Base-by-base conservation (phyloP, 495 filamentous ascomycete genomes). In the Coniosporium apollinis region DNA sequence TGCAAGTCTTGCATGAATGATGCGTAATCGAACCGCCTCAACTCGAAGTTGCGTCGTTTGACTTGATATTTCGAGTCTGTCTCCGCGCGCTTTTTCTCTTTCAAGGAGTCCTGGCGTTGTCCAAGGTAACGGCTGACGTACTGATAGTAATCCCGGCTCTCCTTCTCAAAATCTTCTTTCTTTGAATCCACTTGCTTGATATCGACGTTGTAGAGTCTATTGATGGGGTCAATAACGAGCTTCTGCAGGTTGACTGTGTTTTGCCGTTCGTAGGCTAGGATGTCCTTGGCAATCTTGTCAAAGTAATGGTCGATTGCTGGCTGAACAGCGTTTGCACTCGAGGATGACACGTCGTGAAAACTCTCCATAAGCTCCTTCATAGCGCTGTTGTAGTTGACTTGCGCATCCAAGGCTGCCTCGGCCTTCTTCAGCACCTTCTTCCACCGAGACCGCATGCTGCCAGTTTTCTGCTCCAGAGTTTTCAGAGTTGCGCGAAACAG, bases 1-100 rank as follows among this genome's bases (percentile, higher is more conserved):
- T 94, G 89, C 8, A 99, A 65, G 61, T 99, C 89, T 41, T 94
- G 86, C 84, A 99, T 94, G 52, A 96, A 99, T 8, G 84, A 92
- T 13, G 85, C 94, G 55, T 99, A 99, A 58, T 99, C 89, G 41
- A 99, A 99, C 7, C 91, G 77, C 58, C 84, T 94, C 25, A 99
- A 62, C 57, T 99, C 89, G 45, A 94, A 99, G 41, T 82, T 92
- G 24, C 79, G 76, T 34, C 87, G 74, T 52, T 94, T 94, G 2
- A 68, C 73, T 54, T 99, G 87, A 53, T 99, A 99, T 46, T 99
- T 99, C 15, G 77, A 75, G 49, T 99, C 89, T 49, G 83, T 94
- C 44, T 99, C 83, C 11, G 66, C 74, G 35, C 84, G 76, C 59
- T 92, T 94, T 66, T 97, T 96, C 52, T 92, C 82, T 57, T 97